phyloP scores from a whole-genome alignment of 495 filamentous ascomycete species.

The Neurospora africana region DNA sequence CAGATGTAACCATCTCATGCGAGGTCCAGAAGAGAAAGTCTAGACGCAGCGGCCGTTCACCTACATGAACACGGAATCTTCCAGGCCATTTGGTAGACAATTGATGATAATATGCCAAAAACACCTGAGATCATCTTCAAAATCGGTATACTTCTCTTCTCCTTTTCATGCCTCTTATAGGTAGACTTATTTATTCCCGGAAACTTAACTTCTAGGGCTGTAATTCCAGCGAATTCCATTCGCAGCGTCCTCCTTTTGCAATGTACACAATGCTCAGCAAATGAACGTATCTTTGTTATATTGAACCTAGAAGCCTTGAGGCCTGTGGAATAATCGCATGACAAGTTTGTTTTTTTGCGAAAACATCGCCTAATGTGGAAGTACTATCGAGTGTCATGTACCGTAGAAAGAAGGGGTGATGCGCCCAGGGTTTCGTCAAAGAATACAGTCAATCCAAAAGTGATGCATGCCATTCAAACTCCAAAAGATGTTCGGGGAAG shows the following conservation, averaged over 20 bases:
- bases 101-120: no score
- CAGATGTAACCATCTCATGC: background rate
- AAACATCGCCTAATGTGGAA: background rate
- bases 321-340: background rate
- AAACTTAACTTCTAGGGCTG: no score
- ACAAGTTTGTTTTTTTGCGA: background rate
- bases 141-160: no score
- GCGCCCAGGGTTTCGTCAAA: no score
- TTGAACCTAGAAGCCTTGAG: background rate
- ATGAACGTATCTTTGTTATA: background rate
- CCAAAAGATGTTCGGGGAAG: no score
- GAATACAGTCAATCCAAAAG: no score
- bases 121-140: no score
- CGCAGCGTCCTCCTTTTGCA: background rate
- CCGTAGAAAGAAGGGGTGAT: no score
- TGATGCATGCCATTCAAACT: no score
- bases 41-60: background rate
- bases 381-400: background rate
- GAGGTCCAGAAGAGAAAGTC: background rate
- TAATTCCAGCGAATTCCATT: no score
- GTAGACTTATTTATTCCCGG: no score
- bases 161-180: no score
- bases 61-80: background rate
- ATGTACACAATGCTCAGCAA: background rate
- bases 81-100: background rate